Conservation (phyloP, 257 asterid genomes). For the Solanum corneliomulleri region DNA sequence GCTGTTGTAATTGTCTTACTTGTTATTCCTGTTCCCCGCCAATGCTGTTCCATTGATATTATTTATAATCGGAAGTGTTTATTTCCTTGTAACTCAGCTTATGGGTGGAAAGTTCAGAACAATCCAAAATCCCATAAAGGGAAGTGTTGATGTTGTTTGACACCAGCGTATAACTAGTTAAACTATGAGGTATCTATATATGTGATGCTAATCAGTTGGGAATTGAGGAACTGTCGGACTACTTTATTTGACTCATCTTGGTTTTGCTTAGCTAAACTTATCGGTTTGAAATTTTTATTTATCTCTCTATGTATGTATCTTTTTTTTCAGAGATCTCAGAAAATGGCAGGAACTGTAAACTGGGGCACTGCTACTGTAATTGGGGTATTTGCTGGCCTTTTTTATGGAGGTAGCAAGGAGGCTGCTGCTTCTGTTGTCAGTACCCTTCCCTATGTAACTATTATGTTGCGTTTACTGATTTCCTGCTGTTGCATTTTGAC, state of each 20-base stretch:
- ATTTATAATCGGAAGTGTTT: not conserved
- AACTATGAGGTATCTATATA: not conserved
- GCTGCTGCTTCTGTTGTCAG: slow-evolving; percentile 97
- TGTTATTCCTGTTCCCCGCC: not conserved
- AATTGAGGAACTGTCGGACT: not conserved
- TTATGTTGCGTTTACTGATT: not conserved
- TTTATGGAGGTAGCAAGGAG: slow-evolving; percentile 97
- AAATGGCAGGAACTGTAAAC: slow-evolving; percentile 66
- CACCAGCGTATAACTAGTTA: not conserved
- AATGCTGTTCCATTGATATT: not conserved
- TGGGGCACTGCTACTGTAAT: slow-evolving; percentile 89
- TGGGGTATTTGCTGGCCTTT: slow-evolving; percentile 87
- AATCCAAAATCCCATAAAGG: not conserved
- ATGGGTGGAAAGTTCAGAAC: not conserved
- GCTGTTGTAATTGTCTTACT: not conserved
- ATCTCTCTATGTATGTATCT: not conserved
- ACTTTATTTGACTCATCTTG: not conserved
- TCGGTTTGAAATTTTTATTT: not conserved
- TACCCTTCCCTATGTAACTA: not conserved
- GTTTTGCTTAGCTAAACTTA: not conserved
- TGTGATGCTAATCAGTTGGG: not conserved
- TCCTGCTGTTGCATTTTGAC: not conserved
- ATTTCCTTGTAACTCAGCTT: not conserved
- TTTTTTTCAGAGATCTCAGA: slow-evolving; percentile 26
- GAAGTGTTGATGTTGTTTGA: not conserved